A percentile compares a stretch with the other conserved stretches of the same genome.
Evolutionary conservation across 75 land plant genomes (phyloP).

Genomic region (Pseudotsuga menziesii): DNA sequence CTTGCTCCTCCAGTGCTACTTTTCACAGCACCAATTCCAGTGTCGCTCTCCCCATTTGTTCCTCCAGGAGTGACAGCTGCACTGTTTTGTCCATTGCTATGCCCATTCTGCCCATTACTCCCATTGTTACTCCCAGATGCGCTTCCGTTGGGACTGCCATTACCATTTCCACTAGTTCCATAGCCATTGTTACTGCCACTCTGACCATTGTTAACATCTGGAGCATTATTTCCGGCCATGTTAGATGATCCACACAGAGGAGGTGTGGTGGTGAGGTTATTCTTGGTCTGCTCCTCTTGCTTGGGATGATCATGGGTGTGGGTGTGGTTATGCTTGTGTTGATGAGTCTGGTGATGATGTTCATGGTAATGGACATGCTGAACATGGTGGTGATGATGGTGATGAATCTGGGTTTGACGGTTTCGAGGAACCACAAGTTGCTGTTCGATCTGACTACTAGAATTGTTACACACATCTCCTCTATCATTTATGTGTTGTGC

Average conservation of each 20-base stretch:
- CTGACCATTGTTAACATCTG: conserved; percentile 43
- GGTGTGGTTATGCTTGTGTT: conserved; percentile 24
- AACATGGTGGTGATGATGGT: conserved; percentile 49
- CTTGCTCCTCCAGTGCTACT: conserved; percentile 27
- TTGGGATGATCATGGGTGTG: conserved; percentile 15
- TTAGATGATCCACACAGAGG: conserved; percentile 66
- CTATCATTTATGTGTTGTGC: conserved; percentile 21
- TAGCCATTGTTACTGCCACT: conserved; percentile 40
- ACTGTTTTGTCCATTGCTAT: conserved; percentile 35
- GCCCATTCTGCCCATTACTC: conserved; percentile 64
- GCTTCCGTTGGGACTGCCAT: conserved; percentile 61
- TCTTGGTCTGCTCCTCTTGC: conserved; percentile 36
- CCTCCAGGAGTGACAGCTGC: conserved; percentile 31
- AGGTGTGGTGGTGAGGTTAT: conserved; percentile 28
- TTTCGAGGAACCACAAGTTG: conserved; percentile 29
- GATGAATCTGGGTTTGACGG: conserved; percentile 42
- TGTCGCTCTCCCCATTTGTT: conserved; percentile 43
- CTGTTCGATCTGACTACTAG: conserved; percentile 14
- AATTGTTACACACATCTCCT: conserved; percentile 11
- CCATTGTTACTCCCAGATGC: conserved; percentile 74
- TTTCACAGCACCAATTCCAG: conserved; percentile 25
- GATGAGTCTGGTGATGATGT: conserved; percentile 28
- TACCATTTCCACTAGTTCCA: conserved; percentile 40
- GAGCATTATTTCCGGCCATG: conserved; percentile 14
- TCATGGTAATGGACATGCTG: conserved; percentile 35